These are phyloP conservation scores for Adansonia rubrostipa DNA, from an alignment of 441 rosid species.

Conservation along the genomic window DNA sequence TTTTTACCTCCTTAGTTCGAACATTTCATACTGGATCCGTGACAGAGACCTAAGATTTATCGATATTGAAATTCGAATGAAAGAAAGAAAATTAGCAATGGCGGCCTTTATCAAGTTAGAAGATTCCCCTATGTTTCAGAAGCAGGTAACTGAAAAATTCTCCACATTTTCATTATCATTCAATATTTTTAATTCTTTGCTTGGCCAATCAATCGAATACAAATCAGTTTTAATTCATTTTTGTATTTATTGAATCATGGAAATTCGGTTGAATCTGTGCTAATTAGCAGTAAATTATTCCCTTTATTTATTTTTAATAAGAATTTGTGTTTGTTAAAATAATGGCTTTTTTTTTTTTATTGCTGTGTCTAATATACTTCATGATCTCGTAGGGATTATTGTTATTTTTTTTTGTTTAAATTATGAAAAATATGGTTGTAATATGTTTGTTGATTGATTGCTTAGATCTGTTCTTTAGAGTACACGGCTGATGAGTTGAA, in stretches of 20 bases:
- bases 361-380: background rate
- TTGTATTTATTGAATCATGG: background rate
- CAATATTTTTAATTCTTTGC: background rate
- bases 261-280: background rate
- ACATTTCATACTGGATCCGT: conserved; percentile 18
- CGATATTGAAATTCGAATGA: background rate
- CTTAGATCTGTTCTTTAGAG: conserved; percentile 64
- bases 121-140: conserved; percentile 92
- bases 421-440: background rate
- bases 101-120: conserved; percentile 69
- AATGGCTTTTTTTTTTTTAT: background rate
- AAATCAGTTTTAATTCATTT: background rate
- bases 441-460: conserved; percentile 16
- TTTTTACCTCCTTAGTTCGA: background rate
- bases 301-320: background rate
- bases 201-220: background rate
- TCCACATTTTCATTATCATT: background rate
- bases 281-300: background rate
- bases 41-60: conserved; percentile 3
- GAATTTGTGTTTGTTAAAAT: background rate
- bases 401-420: background rate
- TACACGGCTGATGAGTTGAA: conserved; percentile 68
- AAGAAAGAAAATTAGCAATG: conserved; percentile 41
- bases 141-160: conserved; percentile 52
- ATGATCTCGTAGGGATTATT: background rate